phyloP scores from a whole-genome alignment of 192 early-diverging fungal species.

The Coemansia sp. region DNA sequence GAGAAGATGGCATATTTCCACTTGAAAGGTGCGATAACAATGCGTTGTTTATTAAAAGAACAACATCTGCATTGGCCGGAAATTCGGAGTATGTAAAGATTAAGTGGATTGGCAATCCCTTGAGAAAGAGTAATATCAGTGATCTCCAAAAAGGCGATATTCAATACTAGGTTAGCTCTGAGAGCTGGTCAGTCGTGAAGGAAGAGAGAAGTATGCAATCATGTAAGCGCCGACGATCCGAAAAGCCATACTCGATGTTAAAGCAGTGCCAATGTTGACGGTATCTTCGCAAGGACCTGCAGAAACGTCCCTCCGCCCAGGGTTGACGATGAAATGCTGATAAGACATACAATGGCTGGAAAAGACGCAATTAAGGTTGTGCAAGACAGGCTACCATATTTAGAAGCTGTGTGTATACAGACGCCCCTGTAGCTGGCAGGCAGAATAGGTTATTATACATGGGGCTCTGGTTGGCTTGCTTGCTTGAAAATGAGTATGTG shows the following conservation, averaged over 20 bases:
- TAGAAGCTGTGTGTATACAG: background rate
- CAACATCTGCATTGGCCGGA: background rate
- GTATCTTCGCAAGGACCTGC: background rate
- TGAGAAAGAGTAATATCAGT: background rate
- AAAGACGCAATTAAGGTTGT: constrained; percentile 3
- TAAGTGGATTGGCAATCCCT: background rate
- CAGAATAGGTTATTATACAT: background rate
- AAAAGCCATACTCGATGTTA: background rate
- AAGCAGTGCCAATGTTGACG: no score
- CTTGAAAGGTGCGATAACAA: background rate
- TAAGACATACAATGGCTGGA: background rate
- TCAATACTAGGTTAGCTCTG: background rate
- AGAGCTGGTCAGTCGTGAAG: background rate
- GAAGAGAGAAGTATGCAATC: background rate
- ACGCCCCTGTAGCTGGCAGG: background rate
- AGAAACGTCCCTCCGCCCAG: background rate
- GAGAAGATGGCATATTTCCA: background rate
- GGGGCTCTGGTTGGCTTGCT: background rate
- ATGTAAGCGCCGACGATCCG: background rate
- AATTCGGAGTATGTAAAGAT: background rate
- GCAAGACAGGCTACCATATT: background rate
- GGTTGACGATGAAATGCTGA: background rate
- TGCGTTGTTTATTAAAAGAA: background rate
- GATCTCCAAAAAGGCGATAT: background rate
- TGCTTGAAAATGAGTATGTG: background rate